A percentile compares a stretch with the other conserved stretches of the same genome.
phyloP scores from a whole-genome alignment of 1,284 basidiomycete genomes.

The Ustilago bromivora region DNA sequence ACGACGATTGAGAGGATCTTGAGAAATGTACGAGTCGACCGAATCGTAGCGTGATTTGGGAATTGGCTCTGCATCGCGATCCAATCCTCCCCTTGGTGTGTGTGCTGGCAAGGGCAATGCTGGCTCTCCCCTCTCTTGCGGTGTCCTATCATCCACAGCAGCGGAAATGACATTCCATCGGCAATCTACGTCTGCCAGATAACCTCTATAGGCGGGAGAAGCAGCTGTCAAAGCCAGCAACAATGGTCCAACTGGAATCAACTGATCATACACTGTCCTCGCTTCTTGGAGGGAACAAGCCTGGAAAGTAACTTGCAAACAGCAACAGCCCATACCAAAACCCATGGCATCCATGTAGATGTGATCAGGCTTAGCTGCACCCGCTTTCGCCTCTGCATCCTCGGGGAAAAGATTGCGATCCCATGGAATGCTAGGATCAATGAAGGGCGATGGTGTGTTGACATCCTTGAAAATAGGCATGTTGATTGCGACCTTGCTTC shows the following conservation, averaged over 20 bases:
- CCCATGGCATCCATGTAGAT: conserved; percentile 99
- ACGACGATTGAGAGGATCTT: conserved; percentile 84
- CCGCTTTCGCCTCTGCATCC: conserved; percentile 84
- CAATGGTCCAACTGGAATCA: conserved; percentile 93
- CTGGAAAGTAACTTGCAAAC: conserved; percentile 97
- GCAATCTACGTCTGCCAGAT: conserved; percentile 94
- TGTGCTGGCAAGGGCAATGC: conserved; percentile 38
- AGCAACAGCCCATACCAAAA: conserved; percentile 99
- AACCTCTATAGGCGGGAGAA: conserved; percentile 92
- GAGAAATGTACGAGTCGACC: conserved; percentile 92
- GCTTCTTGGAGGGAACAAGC: conserved; percentile 93
- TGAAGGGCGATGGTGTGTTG: conserved; percentile 86
- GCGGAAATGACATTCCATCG: conserved; percentile 98
- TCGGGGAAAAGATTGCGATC: conserved; percentile 82
- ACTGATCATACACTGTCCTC: conserved; percentile 89
- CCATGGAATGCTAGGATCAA: conserved; percentile 90
- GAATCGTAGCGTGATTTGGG: conserved; percentile 98
- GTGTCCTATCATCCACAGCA: conserved; percentile 94
- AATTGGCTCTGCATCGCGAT: conserved; percentile 73
- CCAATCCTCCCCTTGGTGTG: conserved; percentile 39
- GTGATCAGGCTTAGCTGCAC: conserved; percentile 87
- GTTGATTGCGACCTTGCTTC: conserved; percentile 95
- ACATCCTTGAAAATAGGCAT: conserved; percentile 91
- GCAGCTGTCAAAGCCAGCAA: conserved; percentile 95
- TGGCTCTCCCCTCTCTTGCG: conserved; percentile 87